Evolutionary conservation across 306 rosid species (phyloP), one percentile per base, ranked within the genome.

Genomic region (Rosa lucieae): DNA sequence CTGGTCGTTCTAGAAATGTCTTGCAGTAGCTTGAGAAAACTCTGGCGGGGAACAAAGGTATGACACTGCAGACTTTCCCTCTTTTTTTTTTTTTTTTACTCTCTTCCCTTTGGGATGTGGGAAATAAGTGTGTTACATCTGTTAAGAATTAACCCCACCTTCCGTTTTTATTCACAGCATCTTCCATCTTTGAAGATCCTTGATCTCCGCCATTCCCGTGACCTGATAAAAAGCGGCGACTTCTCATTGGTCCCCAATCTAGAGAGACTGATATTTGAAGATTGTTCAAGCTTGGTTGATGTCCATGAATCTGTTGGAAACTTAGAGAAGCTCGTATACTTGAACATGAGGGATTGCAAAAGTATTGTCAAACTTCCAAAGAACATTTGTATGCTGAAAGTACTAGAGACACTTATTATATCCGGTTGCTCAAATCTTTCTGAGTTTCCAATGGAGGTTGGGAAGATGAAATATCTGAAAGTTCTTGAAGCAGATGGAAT

Each of bases 401-500:
- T 3, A 5, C 77, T 73, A 20, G n/a, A 37, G 39, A 39, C n/a
- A 9, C 8, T 73, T 52, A 53, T 18, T 11, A 2, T 73, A 53
- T 52, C 66, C 0, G 66, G 77, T 20, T 73, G 77, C 35, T 53
- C n/a, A 73, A 73, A 12, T 53, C 65, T 73, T 39, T 0, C 5
- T 12, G n/a, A 73, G 26, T 37, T 73, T 5, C 18, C 67, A 37
- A 0, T 39, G 2, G 13, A 32, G 67, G 15, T 10, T 0, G 8
- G 42, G 66, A 73, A 10, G n/a, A 21, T 78, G 48, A 10, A 78
- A 44, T 78, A 51, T 47, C 63, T 78, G 11, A 73, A 73, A 73
- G 35, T 18, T 10, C 29, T 52, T 2, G 8, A 17, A 52, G 58
- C 58, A 0, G 7, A 52, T 15, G 8, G 8, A 4, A 6, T 17